Base-by-base conservation (phyloP, 306 rosid species). In the Malus orientalis region DNA sequence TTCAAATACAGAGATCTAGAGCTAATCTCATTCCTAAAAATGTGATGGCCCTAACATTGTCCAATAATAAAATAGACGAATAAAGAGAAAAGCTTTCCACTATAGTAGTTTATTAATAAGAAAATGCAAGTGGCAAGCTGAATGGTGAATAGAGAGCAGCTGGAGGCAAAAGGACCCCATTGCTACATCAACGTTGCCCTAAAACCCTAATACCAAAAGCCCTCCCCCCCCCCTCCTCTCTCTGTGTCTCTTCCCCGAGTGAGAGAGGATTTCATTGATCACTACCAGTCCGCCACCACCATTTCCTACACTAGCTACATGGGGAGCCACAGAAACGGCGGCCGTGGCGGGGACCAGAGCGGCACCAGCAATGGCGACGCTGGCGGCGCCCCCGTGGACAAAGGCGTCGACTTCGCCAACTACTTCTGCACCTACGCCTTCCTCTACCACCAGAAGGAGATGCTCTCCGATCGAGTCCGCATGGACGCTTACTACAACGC, bases 401-500 rank as follows among this genome's bases (percentile, higher is more conserved):
- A 92, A 78, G 97, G 75, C 73, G 97, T 91, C 11, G 98, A 95
- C 80, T 95, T 83, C 44, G 99, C 99, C 0, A 70, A 92, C 11
- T 95, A 95, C 84, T 95, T 95, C 81, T 95, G 97, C 87, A 90
- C 99, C 78, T 95, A 95, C 78, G 83, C 97, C 78, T 92, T 92
- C 59, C 92, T 95, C 14, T 95, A 88, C 79, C 99, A 95, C 85
- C 99, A 95, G 87, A 95, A 95, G 87, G 98, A 95, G 83, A 95
- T 92, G 99, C 99, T 95, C 76, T 95, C 93, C 38, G 99, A 95
- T 75, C 93, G 98, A 42, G 99, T 95, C 83, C 99, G 99, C 76
- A 95, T 95, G 99, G 96, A 95, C 80, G 91, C 98, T 79, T 95
- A 92, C 83, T 89, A 76, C 86, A 83, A 89, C 71, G 89, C 99